Percentiles rank a stretch among this genome's conserved stretches.
Evolutionary conservation across 2,329 filamentous ascomycete genomes (phyloP).

Genomic region (Colletotrichum noveboracense): DNA sequence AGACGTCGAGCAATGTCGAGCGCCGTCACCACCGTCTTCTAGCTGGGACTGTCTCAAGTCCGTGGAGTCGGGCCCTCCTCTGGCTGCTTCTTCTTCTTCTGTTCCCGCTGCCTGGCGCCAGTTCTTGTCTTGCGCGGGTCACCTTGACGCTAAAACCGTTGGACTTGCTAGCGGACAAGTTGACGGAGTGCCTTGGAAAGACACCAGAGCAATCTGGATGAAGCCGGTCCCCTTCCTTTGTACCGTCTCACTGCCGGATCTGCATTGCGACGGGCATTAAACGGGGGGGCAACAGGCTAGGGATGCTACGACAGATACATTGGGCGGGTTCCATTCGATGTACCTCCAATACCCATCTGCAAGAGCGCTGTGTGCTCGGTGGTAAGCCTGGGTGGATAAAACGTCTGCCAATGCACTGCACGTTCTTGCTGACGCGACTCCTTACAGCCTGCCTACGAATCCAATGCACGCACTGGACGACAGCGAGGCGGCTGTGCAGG

Average conservation of each 20-base stretch:
- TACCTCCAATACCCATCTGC: not conserved
- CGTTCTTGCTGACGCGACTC: constrained; percentile 18
- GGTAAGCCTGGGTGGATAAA: not conserved
- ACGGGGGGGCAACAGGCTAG: not conserved
- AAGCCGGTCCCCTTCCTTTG: not conserved
- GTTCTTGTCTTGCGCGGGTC: not conserved
- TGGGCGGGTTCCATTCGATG: not conserved
- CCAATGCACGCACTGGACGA: not conserved
- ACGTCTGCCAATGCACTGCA: constrained; percentile 13
- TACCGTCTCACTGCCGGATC: not conserved
- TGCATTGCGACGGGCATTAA: constrained; percentile 4
- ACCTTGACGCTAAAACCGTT: not conserved
- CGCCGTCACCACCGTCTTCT: not conserved
- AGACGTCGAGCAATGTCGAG: not conserved
- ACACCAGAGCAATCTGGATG: not conserved
- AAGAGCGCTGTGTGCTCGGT: constrained; percentile 3
- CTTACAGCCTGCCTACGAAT: not conserved
- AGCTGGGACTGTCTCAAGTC: constrained; percentile 13
- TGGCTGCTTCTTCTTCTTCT: not conserved
- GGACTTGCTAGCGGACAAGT: not conserved
- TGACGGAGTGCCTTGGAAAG: not conserved
- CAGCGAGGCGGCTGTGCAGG: not conserved
- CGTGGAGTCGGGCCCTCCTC: not conserved
- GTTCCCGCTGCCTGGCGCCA: not conserved
- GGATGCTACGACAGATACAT: not conserved